A percentile compares a stretch with the other conserved stretches of the same genome.
phyloP scores from a whole-genome alignment of 179 eudicot genomes.

The Amaranthus tricolor region DNA sequence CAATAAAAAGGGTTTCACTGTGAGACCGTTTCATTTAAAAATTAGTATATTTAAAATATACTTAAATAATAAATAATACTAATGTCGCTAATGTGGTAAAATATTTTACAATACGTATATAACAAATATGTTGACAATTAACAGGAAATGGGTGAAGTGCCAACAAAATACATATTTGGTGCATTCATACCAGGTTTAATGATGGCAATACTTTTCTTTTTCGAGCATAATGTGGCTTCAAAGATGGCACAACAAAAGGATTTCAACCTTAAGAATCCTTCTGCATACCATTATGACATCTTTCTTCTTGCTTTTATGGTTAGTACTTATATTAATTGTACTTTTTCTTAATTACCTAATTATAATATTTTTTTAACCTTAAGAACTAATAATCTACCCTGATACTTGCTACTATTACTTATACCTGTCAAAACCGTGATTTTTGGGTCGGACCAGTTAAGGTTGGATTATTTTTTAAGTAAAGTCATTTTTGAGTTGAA shows the following conservation, averaged over 20 bases:
- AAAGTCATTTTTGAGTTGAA: too few species aligned
- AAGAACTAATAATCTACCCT: too few species aligned
- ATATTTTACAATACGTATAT: too few species aligned
- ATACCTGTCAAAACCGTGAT: too few species aligned
- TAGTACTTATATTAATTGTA: background rate
- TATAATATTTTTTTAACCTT: background rate
- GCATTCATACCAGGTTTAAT: conserved; percentile 47
- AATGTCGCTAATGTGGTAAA: too few species aligned
- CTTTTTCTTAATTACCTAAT: background rate
- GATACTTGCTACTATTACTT: too few species aligned
- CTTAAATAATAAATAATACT: too few species aligned
- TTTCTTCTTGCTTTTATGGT: conserved; percentile 47
- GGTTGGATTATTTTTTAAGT: too few species aligned
- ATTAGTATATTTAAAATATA: too few species aligned
- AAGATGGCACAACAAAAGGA: conserved; percentile 51
- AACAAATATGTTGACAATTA: background rate
- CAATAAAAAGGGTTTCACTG: too few species aligned
- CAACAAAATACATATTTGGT: conserved; percentile 34
- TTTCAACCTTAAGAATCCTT: conserved; percentile 47
- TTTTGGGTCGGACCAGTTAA: too few species aligned
- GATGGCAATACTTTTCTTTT: conserved; percentile 47
- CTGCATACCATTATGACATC: conserved; percentile 49
- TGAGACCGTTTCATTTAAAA: too few species aligned
- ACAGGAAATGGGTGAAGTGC: conserved; percentile 47
- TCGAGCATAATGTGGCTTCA: conserved; percentile 55